A percentile compares a stretch with the other conserved stretches of the same genome.
Evolutionary conservation across 176 grass and related monocot genomes (phyloP).

Genomic region (Carex kokanica): DNA sequence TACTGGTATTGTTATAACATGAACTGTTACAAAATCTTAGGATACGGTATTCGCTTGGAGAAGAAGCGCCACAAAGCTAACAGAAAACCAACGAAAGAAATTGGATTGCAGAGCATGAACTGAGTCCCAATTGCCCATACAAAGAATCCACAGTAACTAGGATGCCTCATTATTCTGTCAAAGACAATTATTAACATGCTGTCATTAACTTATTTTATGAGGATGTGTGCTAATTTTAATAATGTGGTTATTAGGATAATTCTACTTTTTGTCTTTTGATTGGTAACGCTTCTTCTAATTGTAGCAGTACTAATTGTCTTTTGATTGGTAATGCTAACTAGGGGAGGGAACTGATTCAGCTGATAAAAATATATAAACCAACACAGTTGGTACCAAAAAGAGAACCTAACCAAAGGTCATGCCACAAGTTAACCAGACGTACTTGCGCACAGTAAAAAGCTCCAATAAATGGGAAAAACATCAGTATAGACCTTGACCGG

Average conservation of each 20-base stretch:
- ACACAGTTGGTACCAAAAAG: not conserved
- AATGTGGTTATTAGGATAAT: not conserved
- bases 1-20: not conserved
- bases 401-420: not conserved
- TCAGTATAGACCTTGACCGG: not conserved
- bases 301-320: not conserved
- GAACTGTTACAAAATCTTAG: constrained; percentile 15
- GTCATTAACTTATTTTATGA: not conserved
- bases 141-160: constrained; percentile 85
- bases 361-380: not conserved
- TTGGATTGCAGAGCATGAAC: constrained; percentile 89
- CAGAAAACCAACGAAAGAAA: constrained; percentile 52
- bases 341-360: not conserved
- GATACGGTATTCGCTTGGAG: constrained; percentile 84
- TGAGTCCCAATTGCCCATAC: constrained; percentile 89
- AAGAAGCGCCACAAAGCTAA: constrained; percentile 80
- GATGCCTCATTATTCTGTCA: constrained; percentile 83
- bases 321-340: not conserved
- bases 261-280: not conserved
- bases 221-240: not conserved
- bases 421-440: not conserved
- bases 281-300: not conserved
- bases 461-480: not conserved
- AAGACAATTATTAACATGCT: not conserved
- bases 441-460: not conserved